Percentiles rank a stretch among this genome's conserved stretches.
These are phyloP conservation scores for Eutypa lata DNA, from an alignment of 2,329 filamentous ascomycete species.

Conservation along the genomic window DNA sequence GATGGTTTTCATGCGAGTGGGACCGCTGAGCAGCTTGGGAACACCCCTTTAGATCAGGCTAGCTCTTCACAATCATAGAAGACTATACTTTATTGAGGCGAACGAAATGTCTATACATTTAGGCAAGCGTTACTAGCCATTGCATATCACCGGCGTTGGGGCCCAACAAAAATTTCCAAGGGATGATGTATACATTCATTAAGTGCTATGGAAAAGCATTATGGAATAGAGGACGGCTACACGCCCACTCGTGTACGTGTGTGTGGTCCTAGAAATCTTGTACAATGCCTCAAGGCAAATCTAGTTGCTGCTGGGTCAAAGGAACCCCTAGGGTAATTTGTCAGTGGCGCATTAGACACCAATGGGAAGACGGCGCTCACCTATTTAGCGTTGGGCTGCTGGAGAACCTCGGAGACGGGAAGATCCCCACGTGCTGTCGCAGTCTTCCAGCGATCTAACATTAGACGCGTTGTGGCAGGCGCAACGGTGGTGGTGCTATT, in stretches of 20 bases:
- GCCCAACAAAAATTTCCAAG: conserved; percentile 2
- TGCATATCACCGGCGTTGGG: conserved; percentile 12
- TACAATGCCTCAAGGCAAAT: conserved; percentile 11
- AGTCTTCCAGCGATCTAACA: conserved; percentile 24
- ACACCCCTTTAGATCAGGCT: conserved; percentile 14
- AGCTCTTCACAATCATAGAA: conserved; percentile 11
- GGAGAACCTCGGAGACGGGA: conserved; percentile 23
- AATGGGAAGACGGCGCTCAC: conserved; percentile 2
- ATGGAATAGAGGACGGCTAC: conserved; percentile 8
- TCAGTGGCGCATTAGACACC: conserved; percentile 9
- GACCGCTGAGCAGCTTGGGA: conserved; percentile 13
- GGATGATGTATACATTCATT: conserved; percentile 10
- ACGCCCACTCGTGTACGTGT: conserved; percentile 6
- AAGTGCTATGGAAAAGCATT: conserved; percentile 12
- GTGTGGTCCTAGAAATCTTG: conserved; percentile 13
- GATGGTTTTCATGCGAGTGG: conserved; percentile 71
- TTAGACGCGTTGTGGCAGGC: conserved; percentile 1
- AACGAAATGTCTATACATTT: conserved; percentile 11
- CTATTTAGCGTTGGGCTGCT: conserved; percentile 19
- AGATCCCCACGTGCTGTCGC: conserved; percentile 20
- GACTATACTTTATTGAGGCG: conserved; percentile 17
- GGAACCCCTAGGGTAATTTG: conserved; percentile 10
- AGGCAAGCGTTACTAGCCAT: conserved; percentile 4
- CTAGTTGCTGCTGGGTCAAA: conserved; percentile 6
- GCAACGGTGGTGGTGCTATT: neutral